Evolutionary conservation across 768 basidiomycete species (phyloP), one percentile per base, ranked within the genome.

Genomic region (Panus rudis): DNA sequence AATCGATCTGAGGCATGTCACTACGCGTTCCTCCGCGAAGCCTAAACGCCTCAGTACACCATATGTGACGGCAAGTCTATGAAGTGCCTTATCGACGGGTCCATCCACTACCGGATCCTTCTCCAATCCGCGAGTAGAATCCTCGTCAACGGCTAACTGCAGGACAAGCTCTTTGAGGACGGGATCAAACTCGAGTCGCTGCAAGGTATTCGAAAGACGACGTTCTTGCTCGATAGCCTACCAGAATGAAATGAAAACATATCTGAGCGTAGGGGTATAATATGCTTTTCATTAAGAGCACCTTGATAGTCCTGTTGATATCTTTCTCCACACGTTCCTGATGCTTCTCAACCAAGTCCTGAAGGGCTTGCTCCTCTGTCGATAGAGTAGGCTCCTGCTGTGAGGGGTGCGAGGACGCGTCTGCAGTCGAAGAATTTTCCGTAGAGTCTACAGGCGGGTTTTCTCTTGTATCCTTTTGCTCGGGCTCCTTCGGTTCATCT

Each of bases 281-380:
- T n/a, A 6, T 14, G 8, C 7, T 17, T n/a, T 10, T 8, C 3
- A 37, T 24, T 6, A 27, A 27, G n/a, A 5, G 17, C 52, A 84
- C 93, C 79, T 87, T 88, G 49, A 86, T 47, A 8, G 76, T 65
- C 45, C 81, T 73, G 4, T 68, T 62, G 43, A 93, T 78, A 54
- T 96, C 94, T 59, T 81, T 92, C 60, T 94, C 89, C 4, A 77
- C 85, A 57, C 81, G 92, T 16, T 93, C 90, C 55, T 94, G 90
- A 37, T 84, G 67, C 54, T 78, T 83, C 49, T 94, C 91, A 1
- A 94, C 77, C 37, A 91, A 55, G 35, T 61, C 64, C 64, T 92
- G 91, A 39, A 91, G 66, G 23, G 71, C 68, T 45, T 67, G 70
- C 41, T 82, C 76, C 55, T 75, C 75, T 10, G 60, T n/a, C n/a